Percentiles rank a stretch among this genome's conserved stretches.
Evolutionary conservation across 352 stramenopile genomes (phyloP).

Genomic region (Pythium myriotylum): DNA sequence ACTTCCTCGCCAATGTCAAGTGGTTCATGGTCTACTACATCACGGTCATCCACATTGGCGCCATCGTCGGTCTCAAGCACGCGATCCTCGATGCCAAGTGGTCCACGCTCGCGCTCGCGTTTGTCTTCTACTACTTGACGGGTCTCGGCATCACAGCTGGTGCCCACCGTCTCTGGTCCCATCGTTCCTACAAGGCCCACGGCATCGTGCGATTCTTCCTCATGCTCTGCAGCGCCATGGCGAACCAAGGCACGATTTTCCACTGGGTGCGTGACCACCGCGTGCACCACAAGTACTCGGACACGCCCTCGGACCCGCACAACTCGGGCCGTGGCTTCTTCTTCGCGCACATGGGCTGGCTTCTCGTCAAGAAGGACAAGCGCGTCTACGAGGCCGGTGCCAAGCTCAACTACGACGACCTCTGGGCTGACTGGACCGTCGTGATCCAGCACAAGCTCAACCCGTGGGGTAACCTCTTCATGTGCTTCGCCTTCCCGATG

Average conservation of each 20-base stretch:
- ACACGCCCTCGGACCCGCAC: conserved; percentile 94
- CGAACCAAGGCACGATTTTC: conserved; percentile 98
- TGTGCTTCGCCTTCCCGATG: conserved; percentile 97
- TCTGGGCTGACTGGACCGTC: conserved; percentile 96
- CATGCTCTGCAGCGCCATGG: conserved; percentile 98
- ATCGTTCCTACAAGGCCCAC: conserved; percentile 95
- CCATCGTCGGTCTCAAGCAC: conserved; percentile 84
- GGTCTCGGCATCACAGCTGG: conserved; percentile 98
- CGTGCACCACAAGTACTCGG: conserved; percentile 99
- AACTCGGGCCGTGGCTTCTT: conserved; percentile 98
- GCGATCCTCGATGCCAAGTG: conserved; percentile 78
- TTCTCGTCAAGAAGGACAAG: conserved; percentile 97
- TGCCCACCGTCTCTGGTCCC: conserved; percentile 97
- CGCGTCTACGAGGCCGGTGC: conserved; percentile 87
- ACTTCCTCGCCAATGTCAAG: conserved; percentile 92
- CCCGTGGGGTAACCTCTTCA: conserved; percentile 97
- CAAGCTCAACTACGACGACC: conserved; percentile 97
- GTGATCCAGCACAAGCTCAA: conserved; percentile 97
- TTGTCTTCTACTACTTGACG: conserved; percentile 94
- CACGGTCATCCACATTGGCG: conserved; percentile 92
- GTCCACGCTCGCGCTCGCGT: conserved; percentile 89
- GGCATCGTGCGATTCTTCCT: conserved; percentile 92
- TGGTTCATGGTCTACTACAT: conserved; percentile 99
- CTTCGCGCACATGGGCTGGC: conserved; percentile 99
- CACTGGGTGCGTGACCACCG: conserved; percentile 98